phyloP scores from a whole-genome alignment of 2,329 filamentous ascomycete genomes.

The Cercospora janseana region DNA sequence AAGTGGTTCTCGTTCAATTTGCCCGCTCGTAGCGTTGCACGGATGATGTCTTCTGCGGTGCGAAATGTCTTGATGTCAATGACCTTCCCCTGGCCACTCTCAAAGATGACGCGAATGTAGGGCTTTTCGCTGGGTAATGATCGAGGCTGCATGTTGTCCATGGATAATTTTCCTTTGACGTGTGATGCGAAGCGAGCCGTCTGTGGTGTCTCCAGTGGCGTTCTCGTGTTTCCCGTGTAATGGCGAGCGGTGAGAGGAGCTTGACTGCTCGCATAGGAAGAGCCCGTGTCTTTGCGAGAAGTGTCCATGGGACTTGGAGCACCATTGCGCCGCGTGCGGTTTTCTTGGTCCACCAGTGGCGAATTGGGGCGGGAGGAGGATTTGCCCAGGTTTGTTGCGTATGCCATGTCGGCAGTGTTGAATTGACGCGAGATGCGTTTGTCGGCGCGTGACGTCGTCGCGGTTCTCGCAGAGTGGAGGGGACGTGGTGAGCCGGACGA shows the following conservation, averaged over 20 bases:
- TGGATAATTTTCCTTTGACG: conserved; percentile 75
- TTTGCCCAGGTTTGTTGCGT: conserved; percentile 47
- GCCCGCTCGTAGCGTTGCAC: conserved; percentile 84
- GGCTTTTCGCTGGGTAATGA: conserved; percentile 76
- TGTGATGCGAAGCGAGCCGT: conserved; percentile 65
- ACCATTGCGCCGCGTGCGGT: conserved; percentile 57
- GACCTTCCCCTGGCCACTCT: conserved; percentile 85
- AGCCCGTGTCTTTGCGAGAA: conserved; percentile 50
- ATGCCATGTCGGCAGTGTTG: conserved; percentile 44
- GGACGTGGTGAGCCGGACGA: conserved; percentile 65
- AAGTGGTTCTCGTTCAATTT: conserved; percentile 85
- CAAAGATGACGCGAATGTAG: conserved; percentile 89
- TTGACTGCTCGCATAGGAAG: conserved; percentile 47
- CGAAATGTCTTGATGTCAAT: conserved; percentile 90
- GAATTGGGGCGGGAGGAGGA: conserved; percentile 68
- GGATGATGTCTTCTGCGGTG: conserved; percentile 88
- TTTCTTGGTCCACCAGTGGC: conserved; percentile 61
- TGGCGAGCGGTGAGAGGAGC: conserved; percentile 43
- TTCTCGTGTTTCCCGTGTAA: conserved; percentile 41
- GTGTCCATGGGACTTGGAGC: conserved; percentile 58
- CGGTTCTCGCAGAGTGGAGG: conserved; percentile 52
- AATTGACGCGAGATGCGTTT: conserved; percentile 51
- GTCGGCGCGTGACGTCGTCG: conserved; percentile 48
- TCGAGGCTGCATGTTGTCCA: conserved; percentile 70
- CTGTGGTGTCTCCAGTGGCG: conserved; percentile 62